Evolutionary conservation across 257 asterid species (phyloP), one percentile per base, ranked within the genome.

Genomic region (Avicennia marina): DNA sequence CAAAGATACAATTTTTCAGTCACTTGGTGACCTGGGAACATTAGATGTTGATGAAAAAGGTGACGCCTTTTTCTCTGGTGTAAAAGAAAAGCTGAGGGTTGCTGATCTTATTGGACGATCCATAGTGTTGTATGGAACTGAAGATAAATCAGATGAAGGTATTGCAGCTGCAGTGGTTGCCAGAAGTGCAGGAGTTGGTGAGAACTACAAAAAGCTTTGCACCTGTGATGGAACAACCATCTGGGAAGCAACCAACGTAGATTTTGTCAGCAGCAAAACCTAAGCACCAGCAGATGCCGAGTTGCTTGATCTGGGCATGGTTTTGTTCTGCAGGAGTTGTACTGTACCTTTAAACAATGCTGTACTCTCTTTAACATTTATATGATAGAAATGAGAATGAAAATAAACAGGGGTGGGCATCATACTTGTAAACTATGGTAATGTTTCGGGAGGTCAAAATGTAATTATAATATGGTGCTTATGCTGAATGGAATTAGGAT

Each of bases 151-250:
- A 6, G 84, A 80, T 38, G 71, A 81, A 6, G 95, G 97, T 2
- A 70, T 91, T 44, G 64, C 77, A 11, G 98, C 95, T 12, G 94
- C 97, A 18, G 98, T 91, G 66, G 64, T 91, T 39, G 98, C 96
- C 57, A 75, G 98, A 71, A 91, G 98, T 65, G 98, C 96, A 3
- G 98, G 97, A 46, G 95, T 91, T 19, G 95, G 96, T 19, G 95
- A 91, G 78, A 91, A 91, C 69, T 91, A 88, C 82, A 91, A 88
- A 69, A 83, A 76, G 73, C 82, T 91, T 6, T 91, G 98, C 76
- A 72, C 95, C 2, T 91, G 98, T 76, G 98, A 91, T 70, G 96
- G 95, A 25, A 83, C 94, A 6, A 91, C 95, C 16, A 91, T 91
- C 11, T 91, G 98, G 98, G 98, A 91, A 77, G 96, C 95, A 20